Conservation (phyloP, 2,329 filamentous ascomycete genomes). For the Ploettnerulaceae sp. region DNA sequence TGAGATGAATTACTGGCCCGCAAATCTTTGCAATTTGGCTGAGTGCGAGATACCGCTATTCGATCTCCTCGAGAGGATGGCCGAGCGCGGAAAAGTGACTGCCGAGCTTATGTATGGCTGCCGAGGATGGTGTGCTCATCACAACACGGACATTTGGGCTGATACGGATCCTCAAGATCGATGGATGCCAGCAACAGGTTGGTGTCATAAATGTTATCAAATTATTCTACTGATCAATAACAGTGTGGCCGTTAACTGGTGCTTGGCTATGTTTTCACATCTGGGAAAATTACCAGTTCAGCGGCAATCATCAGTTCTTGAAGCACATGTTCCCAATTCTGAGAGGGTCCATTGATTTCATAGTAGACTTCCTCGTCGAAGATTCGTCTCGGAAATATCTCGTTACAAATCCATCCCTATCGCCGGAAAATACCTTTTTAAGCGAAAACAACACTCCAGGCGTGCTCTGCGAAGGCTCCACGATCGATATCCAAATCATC, state of each 20-base stretch:
- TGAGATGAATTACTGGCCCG: conserved; percentile 50
- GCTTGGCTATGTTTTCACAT: conserved; percentile 40
- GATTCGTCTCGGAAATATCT: conserved; percentile 29
- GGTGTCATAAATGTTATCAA: neutral
- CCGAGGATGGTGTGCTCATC: conserved; percentile 32
- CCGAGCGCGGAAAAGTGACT: conserved; percentile 32
- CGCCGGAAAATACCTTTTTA: conserved; percentile 36
- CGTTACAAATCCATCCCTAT: conserved; percentile 37
- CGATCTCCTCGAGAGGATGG: conserved; percentile 37
- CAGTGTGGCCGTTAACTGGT: conserved; percentile 38
- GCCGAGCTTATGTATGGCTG: conserved; percentile 32
- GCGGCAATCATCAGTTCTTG: conserved; percentile 32
- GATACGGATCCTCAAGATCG: conserved; percentile 33
- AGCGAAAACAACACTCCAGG: conserved; percentile 25
- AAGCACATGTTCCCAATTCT: conserved; percentile 30
- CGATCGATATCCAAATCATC: conserved; percentile 44
- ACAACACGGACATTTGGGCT: conserved; percentile 35
- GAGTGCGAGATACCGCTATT: conserved; percentile 40
- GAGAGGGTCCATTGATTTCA: conserved; percentile 32
- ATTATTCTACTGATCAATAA: neutral
- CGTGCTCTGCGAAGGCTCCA: conserved; percentile 40
- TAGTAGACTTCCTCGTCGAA: conserved; percentile 35
- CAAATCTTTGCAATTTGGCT: conserved; percentile 30
- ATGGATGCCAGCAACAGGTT: conserved; percentile 32
- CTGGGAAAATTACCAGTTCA: conserved; percentile 39